phyloP scores from a whole-genome alignment of 306 rosid species.

The Heteromeles arbutifolia region DNA sequence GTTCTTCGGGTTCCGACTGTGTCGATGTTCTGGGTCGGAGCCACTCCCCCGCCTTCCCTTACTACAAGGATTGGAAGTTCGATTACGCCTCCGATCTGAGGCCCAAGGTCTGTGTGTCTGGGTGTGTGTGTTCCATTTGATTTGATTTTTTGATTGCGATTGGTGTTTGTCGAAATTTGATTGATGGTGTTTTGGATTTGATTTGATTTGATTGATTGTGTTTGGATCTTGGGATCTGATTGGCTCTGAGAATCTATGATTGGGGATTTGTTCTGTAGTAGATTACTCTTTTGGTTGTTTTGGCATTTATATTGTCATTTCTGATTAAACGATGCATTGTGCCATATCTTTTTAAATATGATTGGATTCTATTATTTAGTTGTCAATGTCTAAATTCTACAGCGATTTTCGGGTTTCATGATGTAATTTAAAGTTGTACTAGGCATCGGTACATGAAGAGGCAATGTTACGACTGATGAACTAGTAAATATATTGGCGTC shows the following conservation, averaged over 20 bases:
- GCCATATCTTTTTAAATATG: background rate
- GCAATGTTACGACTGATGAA: background rate
- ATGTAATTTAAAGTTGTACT: background rate
- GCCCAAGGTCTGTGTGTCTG: constrained; percentile 65
- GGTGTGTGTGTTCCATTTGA: background rate
- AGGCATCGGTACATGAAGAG: background rate
- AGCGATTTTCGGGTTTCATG: background rate
- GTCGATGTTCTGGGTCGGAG: constrained; percentile 31
- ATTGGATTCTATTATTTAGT: background rate
- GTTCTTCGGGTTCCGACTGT: constrained; percentile 47
- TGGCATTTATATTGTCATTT: background rate
- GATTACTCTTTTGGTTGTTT: background rate
- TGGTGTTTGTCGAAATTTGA: background rate
- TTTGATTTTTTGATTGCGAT: background rate
- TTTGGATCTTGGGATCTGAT: constrained; percentile 25
- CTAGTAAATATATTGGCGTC: background rate
- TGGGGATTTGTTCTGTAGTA: background rate
- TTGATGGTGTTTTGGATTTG: background rate
- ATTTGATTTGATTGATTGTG: background rate
- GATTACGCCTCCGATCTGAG: constrained; percentile 52
- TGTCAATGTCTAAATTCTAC: background rate
- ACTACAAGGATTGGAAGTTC: constrained; percentile 59
- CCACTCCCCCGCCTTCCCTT: constrained; percentile 60
- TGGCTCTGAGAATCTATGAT: background rate
- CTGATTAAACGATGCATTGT: background rate